phyloP scores from a whole-genome alignment of 208 protist species.

The Leishmania braziliensis region DNA sequence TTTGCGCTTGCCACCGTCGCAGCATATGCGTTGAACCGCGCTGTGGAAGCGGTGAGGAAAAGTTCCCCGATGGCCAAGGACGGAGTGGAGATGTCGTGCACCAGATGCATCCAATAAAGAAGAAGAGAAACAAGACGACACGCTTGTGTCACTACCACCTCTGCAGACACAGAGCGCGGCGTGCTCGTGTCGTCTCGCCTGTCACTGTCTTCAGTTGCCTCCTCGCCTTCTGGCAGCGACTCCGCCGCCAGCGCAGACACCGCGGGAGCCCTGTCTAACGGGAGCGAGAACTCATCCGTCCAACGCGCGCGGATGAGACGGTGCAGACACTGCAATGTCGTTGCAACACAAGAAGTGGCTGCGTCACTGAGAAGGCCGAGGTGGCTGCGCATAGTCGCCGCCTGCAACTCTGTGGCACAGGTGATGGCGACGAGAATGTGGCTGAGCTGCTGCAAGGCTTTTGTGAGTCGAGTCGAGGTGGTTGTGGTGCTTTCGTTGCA shows the following conservation, averaged over 20 bases:
- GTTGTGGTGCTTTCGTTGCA: neutral
- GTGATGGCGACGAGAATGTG: slow-evolving; percentile 17
- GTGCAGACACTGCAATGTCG: slow-evolving; percentile 18
- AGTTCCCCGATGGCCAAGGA: slow-evolving; percentile 10
- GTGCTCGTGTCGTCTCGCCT: neutral
- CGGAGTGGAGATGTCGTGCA: slow-evolving; percentile 11
- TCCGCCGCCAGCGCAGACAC: neutral
- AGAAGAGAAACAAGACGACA: slow-evolving; percentile 29
- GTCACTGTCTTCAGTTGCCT: neutral
- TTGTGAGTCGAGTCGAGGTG: neutral
- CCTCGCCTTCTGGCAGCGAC: neutral
- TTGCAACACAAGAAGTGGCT: slow-evolving; percentile 10
- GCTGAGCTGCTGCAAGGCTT: slow-evolving; percentile 19
- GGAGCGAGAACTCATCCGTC: neutral
- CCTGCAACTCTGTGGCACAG: slow-evolving; percentile 18
- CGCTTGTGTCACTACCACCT: slow-evolving; percentile 21
- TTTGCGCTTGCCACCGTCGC: neutral
- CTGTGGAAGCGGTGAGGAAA: slow-evolving; percentile 27
- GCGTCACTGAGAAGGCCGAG: slow-evolving; percentile 9
- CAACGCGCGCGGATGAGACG: slow-evolving; percentile 6
- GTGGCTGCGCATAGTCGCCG: slow-evolving; percentile 23
- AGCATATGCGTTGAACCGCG: neutral
- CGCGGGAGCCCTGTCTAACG: neutral
- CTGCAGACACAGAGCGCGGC: neutral
- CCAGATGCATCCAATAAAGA: slow-evolving; percentile 31